Evolutionary conservation across 2,329 filamentous ascomycete genomes (phyloP).

Genomic region (Cladosporium sp.): DNA sequence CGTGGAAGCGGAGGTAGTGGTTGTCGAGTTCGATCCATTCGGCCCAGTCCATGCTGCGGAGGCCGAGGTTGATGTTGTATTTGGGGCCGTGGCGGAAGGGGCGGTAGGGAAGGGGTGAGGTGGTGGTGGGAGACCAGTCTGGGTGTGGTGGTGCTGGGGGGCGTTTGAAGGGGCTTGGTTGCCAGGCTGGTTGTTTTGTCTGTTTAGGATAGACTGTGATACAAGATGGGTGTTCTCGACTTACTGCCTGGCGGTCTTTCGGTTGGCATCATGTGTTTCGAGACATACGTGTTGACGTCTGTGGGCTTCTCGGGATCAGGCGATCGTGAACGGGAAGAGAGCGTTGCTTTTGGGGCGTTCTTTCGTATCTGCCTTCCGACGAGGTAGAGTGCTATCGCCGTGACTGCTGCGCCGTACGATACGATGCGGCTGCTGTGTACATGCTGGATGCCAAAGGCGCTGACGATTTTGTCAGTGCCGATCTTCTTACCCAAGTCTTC

Average conservation of each 20-base stretch:
- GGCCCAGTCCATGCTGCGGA: constrained; percentile 67
- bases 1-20: constrained; percentile 71
- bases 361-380: not conserved
- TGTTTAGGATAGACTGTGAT: not conserved
- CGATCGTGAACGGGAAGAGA: constrained; percentile 24
- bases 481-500: not conserved
- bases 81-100: constrained; percentile 72
- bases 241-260: constrained; percentile 51
- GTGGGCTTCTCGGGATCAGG: constrained; percentile 51
- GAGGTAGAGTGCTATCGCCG: not conserved
- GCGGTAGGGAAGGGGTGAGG: constrained; percentile 73
- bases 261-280: constrained; percentile 33
- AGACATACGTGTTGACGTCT: constrained; percentile 21
- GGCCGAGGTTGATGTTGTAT: constrained; percentile 75
- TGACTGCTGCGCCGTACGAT: not conserved
- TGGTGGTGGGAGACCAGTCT: constrained; percentile 67
- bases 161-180: constrained; percentile 58
- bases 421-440: not conserved
- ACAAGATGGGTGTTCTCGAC: constrained; percentile 10
- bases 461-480: not conserved
- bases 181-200: constrained; percentile 50
- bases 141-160: constrained; percentile 64
- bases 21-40: constrained; percentile 88
- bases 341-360: not conserved
- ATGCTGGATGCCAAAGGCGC: not conserved